Evolutionary conservation across 2,329 filamentous ascomycete genomes (phyloP).

Genomic region (Aureobasidium sp.): DNA sequence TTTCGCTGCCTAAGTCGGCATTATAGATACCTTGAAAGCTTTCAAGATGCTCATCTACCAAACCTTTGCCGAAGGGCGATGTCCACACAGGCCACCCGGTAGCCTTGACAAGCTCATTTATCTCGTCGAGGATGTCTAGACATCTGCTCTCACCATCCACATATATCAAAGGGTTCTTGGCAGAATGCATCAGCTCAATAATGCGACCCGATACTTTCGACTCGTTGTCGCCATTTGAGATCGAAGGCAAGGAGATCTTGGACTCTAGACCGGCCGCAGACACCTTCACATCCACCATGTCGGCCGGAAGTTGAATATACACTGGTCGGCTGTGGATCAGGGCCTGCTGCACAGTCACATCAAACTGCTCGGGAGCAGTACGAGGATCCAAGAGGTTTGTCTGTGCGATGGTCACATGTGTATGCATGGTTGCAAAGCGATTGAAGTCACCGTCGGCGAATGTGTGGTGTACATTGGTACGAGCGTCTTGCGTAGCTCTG

Average conservation of each 20-base stretch:
- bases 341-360: conserved; percentile 66
- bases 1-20: conserved; percentile 16
- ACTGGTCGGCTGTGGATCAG: conserved; percentile 67
- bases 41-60: conserved; percentile 37
- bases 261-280: conserved; percentile 63
- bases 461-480: conserved; percentile 39
- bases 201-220: conserved; percentile 74
- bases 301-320: conserved; percentile 77
- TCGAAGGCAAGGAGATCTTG: conserved; percentile 57
- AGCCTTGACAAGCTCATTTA: conserved; percentile 35
- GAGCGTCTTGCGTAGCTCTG: conserved; percentile 30
- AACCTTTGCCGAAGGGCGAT: conserved; percentile 42
- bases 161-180: conserved; percentile 67
- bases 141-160: conserved; percentile 78
- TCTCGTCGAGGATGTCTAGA: conserved; percentile 27
- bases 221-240: conserved; percentile 63
- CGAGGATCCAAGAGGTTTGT: conserved; percentile 61
- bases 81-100: conserved; percentile 43
- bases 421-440: conserved; percentile 72
- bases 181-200: conserved; percentile 61
- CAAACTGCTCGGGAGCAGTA: conserved; percentile 67
- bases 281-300: conserved; percentile 69
- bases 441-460: conserved; percentile 59
- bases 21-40: conserved; percentile 37
- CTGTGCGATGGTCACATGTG: conserved; percentile 60